Evolutionary conservation across 495 filamentous ascomycete species (phyloP), one percentile per base, ranked within the genome.

Genomic region (Endocarpon pusillum): DNA sequence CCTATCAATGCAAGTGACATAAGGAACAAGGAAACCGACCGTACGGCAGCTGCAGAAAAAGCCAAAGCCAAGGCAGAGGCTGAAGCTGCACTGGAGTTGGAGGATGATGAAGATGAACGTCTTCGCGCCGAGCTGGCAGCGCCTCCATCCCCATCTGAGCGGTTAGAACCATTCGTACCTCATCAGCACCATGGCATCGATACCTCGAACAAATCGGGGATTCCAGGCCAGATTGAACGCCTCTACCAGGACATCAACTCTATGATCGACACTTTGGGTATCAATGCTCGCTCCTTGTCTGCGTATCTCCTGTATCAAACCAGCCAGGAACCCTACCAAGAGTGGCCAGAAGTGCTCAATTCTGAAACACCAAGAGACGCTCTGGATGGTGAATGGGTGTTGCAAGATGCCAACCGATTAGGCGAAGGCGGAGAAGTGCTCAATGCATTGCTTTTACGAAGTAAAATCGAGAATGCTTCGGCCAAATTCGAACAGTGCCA

Each of bases 191-290:
- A 86, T 52, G 61, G 64, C 33, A 66, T 66, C 3, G 49, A 60
- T n/a, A 59, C 62, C 0, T 48, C 47, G 19, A 68, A 70, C 37
- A 63, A 63, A 37, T 66, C 69, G 22, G 75, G 71, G 17, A 64
- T 84, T 41, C 68, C 79, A 14, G 72, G 76, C 22, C 74, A 83
- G 53, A 78, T 91, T 37, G 91, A 96, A 50, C 66, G 73, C 17
- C 59, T 94, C 1, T 96, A 86, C 54, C 68, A 82, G 10, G 91
- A 94, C 42, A 82, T 94, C 44, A 96, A 96, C 51, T 80, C 78
- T 9, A 99, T 96, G 89, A 69, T 96, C 19, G 85, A 94, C 46
- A 85, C 80, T 2, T 53, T 94, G 14, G 91, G 86, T 4, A 63
- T 96, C 21, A 94, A 94, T 51, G 73, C 78, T 18, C 73, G 81